Base-by-base conservation (phyloP, 805 yeast species). In the Starmerella asiatica region DNA sequence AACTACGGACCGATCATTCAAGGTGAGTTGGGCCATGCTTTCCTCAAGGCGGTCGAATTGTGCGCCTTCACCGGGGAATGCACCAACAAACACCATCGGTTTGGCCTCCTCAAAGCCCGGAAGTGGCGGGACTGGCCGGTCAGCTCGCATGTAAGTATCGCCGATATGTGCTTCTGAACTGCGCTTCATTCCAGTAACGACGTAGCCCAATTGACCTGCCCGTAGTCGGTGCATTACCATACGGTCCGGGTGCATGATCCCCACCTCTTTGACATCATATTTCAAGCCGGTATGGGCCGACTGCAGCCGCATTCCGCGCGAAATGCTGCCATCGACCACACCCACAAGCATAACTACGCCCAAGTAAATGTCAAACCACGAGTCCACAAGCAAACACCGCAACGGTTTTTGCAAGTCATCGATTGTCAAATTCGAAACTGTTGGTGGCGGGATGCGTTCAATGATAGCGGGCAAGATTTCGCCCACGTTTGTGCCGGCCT, bases 11-110 rank as follows among this genome's bases (percentile, higher is more conserved):
- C 96, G 72, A 56, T 88, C 98, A 56, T 88, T 88, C 43, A 91
- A 64, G 5, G 88, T 93, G 47, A 88, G 65, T 53, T 84, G 85
- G 51, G 79, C 82, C 59, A 88, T 75, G 56, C 85, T 79, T 52
- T 91, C 97, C 54, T 91, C 93, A 65, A 88, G 68, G 21, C 72
- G 78, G 45, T 81, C 80, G 58, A 88, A 88, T 52, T 88, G 94
- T 0, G 79, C 70, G 4, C 94, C 94, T 53, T 88, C 94, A 0
- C 95, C 91, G 0, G 98, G 97, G 52, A 84, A 88, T 0, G 97
- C 98, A 12, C 97, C 97, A 36, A 88, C 93, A 57, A 88, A 91
- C 7, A 88, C 97, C 97, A 91, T 91, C 1, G 97, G 95, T 58
- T 91, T 86, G 1, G 93, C 86, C 52, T 84, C 95, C 59, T 86